A percentile compares a stretch with the other conserved stretches of the same genome.
Evolutionary conservation across 495 filamentous ascomycete species (phyloP).

Genomic region (Lasiosphaeriaceae sp.): DNA sequence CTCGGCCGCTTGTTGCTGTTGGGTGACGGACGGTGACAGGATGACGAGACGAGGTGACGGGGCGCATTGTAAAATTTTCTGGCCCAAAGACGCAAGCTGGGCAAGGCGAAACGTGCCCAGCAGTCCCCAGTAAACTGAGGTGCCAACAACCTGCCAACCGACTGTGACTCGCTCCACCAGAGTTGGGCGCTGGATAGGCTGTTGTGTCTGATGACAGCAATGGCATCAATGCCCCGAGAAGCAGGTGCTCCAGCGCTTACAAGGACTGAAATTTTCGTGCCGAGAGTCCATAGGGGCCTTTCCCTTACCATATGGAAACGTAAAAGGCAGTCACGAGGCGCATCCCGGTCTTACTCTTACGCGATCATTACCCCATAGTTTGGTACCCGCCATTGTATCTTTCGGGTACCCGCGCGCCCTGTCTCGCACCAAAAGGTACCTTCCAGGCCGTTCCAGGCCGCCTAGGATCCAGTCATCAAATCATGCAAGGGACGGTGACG

Average conservation of each 20-base stretch:
- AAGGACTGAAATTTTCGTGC: constrained; percentile 24
- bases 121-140: too few relatives aligned
- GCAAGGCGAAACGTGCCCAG: too few relatives aligned
- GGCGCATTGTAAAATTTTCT: background rate
- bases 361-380: constrained; percentile 30
- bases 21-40: background rate
- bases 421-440: constrained; percentile 8
- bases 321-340: constrained; percentile 29
- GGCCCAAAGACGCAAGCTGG: background rate
- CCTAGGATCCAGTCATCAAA: background rate
- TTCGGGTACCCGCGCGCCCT: constrained; percentile 7
- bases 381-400: constrained; percentile 9
- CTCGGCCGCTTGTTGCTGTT: too few relatives aligned
- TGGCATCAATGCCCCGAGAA: background rate
- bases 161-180: background rate
- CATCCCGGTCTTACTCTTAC: constrained; percentile 23
- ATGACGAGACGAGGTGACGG: background rate
- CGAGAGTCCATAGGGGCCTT: constrained; percentile 17
- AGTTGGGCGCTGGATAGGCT: background rate
- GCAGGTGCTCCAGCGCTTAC: constrained; percentile 13
- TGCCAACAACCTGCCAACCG: too few relatives aligned
- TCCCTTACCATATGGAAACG: constrained; percentile 35
- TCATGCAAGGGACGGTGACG: constrained; percentile 28
- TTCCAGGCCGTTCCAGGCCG: background rate
- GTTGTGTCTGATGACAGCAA: background rate